phyloP scores from a whole-genome alignment of 208 protist genomes.

The Trypanosoma grayi region DNA sequence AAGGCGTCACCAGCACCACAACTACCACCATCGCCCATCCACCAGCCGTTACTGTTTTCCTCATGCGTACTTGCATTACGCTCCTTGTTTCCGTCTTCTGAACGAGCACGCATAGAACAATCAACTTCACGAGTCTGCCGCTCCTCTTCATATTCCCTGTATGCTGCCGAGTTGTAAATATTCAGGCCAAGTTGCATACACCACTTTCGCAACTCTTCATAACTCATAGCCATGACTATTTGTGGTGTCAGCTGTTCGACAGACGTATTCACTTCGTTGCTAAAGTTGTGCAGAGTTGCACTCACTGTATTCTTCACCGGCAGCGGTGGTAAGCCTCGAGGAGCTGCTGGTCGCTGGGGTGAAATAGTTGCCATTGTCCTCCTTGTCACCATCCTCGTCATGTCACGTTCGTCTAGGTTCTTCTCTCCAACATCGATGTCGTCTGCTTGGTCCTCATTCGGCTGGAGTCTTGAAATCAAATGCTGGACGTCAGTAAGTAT shows the following conservation, averaged over 20 bases:
- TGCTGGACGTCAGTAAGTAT: constrained; percentile 14
- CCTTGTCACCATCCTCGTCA: no score
- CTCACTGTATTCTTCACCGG: not conserved
- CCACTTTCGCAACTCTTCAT: constrained; percentile 11
- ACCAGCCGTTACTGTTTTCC: constrained; percentile 26
- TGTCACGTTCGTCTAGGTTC: not conserved
- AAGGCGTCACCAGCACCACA: not conserved
- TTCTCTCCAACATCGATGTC: not conserved
- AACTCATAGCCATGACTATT: constrained; percentile 6
- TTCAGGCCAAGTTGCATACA: constrained; percentile 14
- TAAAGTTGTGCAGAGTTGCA: not conserved
- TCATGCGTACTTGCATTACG: not conserved
- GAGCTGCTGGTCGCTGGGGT: not conserved
- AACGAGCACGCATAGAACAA: not conserved
- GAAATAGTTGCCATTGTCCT: not conserved
- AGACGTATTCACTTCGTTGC: not conserved
- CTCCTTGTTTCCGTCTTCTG: not conserved
- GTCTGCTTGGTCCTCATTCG: not conserved
- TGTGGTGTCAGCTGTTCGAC: constrained; percentile 1
- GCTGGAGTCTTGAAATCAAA: not conserved
- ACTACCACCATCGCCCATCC: constrained; percentile 3
- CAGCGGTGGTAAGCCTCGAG: constrained; percentile 8
- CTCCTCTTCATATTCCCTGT: not conserved
- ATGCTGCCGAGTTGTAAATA: no score
- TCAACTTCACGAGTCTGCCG: not conserved